These are phyloP conservation scores for Haematococcus lacustris DNA, from an alignment of 139 green algal genomes.

Conservation along the genomic window DNA sequence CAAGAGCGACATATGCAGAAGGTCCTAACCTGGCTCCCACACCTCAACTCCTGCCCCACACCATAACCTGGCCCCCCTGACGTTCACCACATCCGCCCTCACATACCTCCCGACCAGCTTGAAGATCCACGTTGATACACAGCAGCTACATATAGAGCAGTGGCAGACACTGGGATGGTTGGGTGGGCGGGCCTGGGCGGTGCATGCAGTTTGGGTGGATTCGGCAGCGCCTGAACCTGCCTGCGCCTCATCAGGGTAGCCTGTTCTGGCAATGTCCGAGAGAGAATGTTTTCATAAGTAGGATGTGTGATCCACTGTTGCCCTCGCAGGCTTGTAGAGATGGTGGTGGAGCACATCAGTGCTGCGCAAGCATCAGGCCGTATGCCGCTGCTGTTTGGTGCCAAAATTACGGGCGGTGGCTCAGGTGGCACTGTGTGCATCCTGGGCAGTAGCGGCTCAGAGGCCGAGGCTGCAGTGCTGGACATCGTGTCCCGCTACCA, in stretches of 20 bases:
- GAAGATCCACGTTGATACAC: too few relatives aligned
- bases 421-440: slow-evolving; percentile 70
- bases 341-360: slow-evolving; percentile 51
- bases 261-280: neutral
- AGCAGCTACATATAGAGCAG: neutral
- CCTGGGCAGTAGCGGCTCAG: neutral
- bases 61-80: too few relatives aligned
- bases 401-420: slow-evolving; percentile 92
- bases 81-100: too few relatives aligned
- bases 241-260: neutral
- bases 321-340: slow-evolving; percentile 57
- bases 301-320: too few relatives aligned
- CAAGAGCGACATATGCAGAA: neutral
- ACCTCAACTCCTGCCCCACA: too few relatives aligned
- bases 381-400: slow-evolving; percentile 63
- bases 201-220: neutral
- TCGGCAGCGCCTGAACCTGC: neutral
- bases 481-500: neutral
- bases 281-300: neutral
- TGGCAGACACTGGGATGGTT: neutral
- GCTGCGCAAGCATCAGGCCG: slow-evolving; percentile 10
- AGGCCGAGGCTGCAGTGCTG: neutral
- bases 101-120: too few relatives aligned
- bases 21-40: too few relatives aligned
- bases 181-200: neutral